Conservation (phyloP, 768 basidiomycete genomes). For the Tubosaeta sp. region DNA sequence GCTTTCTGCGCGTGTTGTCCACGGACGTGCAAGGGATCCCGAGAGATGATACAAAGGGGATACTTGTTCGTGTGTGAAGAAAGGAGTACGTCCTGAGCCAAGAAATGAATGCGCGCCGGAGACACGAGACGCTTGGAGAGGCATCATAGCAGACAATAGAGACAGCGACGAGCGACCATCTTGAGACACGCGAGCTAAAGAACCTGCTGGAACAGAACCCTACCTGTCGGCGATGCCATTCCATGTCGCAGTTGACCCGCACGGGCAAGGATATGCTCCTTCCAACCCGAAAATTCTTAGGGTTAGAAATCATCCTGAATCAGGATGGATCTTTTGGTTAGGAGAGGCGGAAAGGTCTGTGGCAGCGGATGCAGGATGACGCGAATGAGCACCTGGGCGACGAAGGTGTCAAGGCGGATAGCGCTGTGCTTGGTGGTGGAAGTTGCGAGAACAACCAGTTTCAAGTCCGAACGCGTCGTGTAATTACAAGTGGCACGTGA, state of each 20-base stretch:
- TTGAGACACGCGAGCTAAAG: conserved; percentile 8
- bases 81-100: conserved; percentile 15
- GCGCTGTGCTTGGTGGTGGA: conserved; percentile 6
- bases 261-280: conserved; percentile 27
- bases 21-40: conserved; percentile 40
- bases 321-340: conserved; percentile 53
- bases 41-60: conserved; percentile 44
- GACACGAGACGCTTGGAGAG: conserved; percentile 34
- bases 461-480: neutral
- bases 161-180: conserved; percentile 15
- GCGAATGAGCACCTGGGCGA: conserved; percentile 46
- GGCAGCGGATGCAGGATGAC: conserved; percentile 26
- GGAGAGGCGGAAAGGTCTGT: conserved; percentile 29
- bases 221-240: conserved; percentile 17
- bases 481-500: conserved; percentile 3
- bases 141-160: conserved; percentile 39
- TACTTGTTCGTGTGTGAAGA: conserved; percentile 38
- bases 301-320: conserved; percentile 54
- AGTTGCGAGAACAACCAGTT: conserved; percentile 3
- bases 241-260: conserved; percentile 19
- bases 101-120: conserved; percentile 46
- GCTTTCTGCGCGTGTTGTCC: conserved; percentile 24
- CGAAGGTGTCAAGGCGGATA: conserved; percentile 31
- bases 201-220: conserved; percentile 7
- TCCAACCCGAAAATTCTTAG: conserved; percentile 42